Percentiles rank a stretch among this genome's conserved stretches.
phyloP scores from a whole-genome alignment of 129 eudicot species.

The Apium graveolens region DNA sequence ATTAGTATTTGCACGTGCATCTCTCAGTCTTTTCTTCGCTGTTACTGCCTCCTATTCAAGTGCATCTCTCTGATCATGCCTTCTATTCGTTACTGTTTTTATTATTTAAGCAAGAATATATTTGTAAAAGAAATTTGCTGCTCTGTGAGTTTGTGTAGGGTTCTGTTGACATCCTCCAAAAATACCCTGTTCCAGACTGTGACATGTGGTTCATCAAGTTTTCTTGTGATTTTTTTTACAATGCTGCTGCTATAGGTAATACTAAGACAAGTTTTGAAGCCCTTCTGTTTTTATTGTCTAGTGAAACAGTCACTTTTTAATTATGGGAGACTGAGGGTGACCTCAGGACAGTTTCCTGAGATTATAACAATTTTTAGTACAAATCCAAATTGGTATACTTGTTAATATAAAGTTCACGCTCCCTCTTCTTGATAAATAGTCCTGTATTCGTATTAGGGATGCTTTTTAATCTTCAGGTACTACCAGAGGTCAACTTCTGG shows the following conservation, averaged over 20 bases:
- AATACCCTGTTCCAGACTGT: conserved; percentile 96
- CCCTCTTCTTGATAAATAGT: too few relatives aligned
- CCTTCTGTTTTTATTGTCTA: background rate
- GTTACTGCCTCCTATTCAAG: background rate
- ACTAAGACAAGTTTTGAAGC: background rate
- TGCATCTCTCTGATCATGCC: background rate
- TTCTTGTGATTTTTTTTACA: conserved; percentile 86
- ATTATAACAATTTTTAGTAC: too few relatives aligned
- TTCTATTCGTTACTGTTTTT: background rate
- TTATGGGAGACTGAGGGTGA: background rate
- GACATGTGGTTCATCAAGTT: conserved; percentile 98
- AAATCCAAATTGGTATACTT: too few relatives aligned
- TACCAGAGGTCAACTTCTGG: too few relatives aligned
- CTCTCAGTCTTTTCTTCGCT: background rate
- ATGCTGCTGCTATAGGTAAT: conserved; percentile 83
- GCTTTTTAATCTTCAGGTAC: too few relatives aligned
- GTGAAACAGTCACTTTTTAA: background rate
- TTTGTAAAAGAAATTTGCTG: background rate
- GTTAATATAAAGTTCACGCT: too few relatives aligned
- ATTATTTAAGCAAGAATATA: background rate
- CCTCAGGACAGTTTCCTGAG: too few relatives aligned
- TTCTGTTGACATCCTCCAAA: conserved; percentile 81
- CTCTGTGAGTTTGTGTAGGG: conserved; percentile 38
- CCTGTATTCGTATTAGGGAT: too few relatives aligned
- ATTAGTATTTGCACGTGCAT: background rate